Percentiles rank a stretch among this genome's conserved stretches.
Conservation (phyloP, 1,284 basidiomycete species). For the Cystobasidiaceae sp. region DNA sequence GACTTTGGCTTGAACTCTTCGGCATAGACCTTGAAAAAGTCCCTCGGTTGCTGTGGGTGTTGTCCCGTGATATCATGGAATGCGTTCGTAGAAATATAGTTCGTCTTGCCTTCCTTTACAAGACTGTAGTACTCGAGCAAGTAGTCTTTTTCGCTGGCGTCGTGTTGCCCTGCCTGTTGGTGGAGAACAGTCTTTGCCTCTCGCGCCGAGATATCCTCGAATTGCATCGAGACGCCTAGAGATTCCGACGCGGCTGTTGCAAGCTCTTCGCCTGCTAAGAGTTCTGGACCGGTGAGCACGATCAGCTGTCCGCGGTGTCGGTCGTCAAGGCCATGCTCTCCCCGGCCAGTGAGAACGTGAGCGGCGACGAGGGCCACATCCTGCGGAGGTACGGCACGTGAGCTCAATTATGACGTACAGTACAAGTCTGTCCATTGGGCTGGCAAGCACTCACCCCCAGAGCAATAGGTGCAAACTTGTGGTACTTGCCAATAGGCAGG, state of each 20-base stretch:
- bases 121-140: slow-evolving; percentile 12
- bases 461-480: slow-evolving; percentile 35
- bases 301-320: slow-evolving; percentile 33
- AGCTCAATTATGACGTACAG: slow-evolving; percentile 30
- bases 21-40: slow-evolving; percentile 21
- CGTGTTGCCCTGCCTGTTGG: slow-evolving; percentile 48
- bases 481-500: slow-evolving; percentile 33
- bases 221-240: slow-evolving; percentile 23
- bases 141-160: slow-evolving; percentile 12
- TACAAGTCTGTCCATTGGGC: not conserved
- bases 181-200: slow-evolving; percentile 12
- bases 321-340: slow-evolving; percentile 34
- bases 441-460: not conserved
- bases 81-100: slow-evolving; percentile 12
- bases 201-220: slow-evolving; percentile 15
- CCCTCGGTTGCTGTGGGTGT: slow-evolving; percentile 6
- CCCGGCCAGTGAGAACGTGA: slow-evolving; percentile 25
- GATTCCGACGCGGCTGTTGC: slow-evolving; percentile 35
- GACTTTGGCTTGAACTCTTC: slow-evolving; percentile 13
- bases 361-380: slow-evolving; percentile 33
- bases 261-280: slow-evolving; percentile 33
- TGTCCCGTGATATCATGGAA: slow-evolving; percentile 9
- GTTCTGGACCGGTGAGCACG: slow-evolving; percentile 31
- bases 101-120: slow-evolving; percentile 16
- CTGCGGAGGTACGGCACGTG: not conserved